Base-by-base conservation (phyloP, 2,329 filamentous ascomycete genomes). In the Botrytis medusae region DNA sequence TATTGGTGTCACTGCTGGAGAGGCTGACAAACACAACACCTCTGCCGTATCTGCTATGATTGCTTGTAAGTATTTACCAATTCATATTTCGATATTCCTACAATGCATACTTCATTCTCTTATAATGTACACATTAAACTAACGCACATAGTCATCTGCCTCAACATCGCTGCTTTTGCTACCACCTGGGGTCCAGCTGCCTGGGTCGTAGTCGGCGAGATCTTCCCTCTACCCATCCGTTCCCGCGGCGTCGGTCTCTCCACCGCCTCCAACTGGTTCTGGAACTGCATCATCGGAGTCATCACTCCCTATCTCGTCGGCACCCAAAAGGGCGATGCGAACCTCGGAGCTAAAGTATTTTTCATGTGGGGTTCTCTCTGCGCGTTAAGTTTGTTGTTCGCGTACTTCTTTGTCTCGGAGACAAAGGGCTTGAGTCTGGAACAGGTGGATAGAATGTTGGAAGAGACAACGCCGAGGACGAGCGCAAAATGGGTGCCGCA, bases 141-240 rank as follows among this genome's bases (percentile, higher is more conserved):
- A 57, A 69, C 37, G 20, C 25, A 71, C n/a, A 18, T 29, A 46
- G 65, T 97, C 85, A 96, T 96, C 81, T 92, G 91, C 85, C 65
- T 97, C 85, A 96, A 94, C 87, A 95, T 97, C 87, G 94, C 94
- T 88, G 95, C 92, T 87, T 97, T 97, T 82, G 94, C 94, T 74
- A 90, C 88, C 73, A 97, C 94, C 77, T 97, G 93, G 94, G 94
- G 94, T 70, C 93, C 93, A 16, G 76, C 73, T 51, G 88, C 92
- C 65, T 94, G 92, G 92, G 89, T 92, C 71, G 87, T 97, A 78
- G 95, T 96, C 79, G 94, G 94, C 81, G 94, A 97, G 85, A 92
- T 96, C 83, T 97, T 92, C 89, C 93, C 94, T 73, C 89, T 97
- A 71, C 93, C 93, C 75, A 95, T 97, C 83, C 93, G 94, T 79